Percentiles rank a stretch among this genome's conserved stretches.
Evolutionary conservation across 768 basidiomycete genomes (phyloP).

Genomic region (Chiua virens): DNA sequence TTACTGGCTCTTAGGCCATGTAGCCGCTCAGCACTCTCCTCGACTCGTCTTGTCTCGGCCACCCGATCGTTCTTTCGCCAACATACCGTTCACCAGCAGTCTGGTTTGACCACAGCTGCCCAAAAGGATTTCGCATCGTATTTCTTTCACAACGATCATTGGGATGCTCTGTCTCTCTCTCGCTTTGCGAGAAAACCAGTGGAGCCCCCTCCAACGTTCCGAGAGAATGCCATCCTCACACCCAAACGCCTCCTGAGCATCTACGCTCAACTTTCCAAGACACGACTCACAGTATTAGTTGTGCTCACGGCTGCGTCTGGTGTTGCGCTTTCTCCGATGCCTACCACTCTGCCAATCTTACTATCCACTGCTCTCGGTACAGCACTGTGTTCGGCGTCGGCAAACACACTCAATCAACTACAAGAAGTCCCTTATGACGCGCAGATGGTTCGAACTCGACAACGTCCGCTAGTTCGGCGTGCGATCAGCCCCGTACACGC

Average conservation of each 20-base stretch:
- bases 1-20: conserved; percentile 10
- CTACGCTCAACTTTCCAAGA: conserved; percentile 83
- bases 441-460: conserved; percentile 91
- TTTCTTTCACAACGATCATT: conserved; percentile 63
- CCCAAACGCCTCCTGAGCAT: conserved; percentile 55
- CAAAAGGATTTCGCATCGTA: conserved; percentile 45
- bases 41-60: background rate
- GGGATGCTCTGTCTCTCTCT: conserved; percentile 34
- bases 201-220: conserved; percentile 30
- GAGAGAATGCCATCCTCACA: conserved; percentile 43
- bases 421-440: conserved; percentile 96
- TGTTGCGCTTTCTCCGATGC: conserved; percentile 89
- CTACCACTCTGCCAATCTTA: conserved; percentile 79
- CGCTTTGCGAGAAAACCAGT: conserved; percentile 13
- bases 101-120: conserved; percentile 16
- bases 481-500: conserved; percentile 88
- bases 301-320: conserved; percentile 90
- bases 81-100: background rate
- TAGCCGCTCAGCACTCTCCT: conserved; percentile 11
- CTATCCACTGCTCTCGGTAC: conserved; percentile 89
- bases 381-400: conserved; percentile 86
- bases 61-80: conserved; percentile 10
- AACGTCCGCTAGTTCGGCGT: conserved; percentile 80
- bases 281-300: conserved; percentile 78
- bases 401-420: conserved; percentile 93